These are phyloP conservation scores for Aspergillus uvarum DNA, from an alignment of 2,329 filamentous ascomycete species.

Conservation along the genomic window DNA sequence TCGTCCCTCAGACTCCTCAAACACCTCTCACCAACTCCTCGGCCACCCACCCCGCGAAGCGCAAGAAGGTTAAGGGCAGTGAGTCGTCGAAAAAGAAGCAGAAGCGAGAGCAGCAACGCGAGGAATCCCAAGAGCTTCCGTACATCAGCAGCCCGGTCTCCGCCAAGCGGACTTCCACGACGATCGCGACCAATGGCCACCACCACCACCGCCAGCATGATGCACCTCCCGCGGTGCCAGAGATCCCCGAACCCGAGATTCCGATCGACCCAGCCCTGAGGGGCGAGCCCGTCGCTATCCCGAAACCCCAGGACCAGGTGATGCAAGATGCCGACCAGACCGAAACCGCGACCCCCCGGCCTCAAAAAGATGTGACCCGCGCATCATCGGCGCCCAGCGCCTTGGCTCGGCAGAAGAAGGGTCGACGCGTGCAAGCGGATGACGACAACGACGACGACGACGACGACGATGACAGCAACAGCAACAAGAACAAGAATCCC, in stretches of 20 bases:
- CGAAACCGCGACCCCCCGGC: not conserved
- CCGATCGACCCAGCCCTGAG: not conserved
- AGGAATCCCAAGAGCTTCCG: not conserved
- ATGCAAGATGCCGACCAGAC: not conserved
- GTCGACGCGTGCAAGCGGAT: constrained; percentile 8
- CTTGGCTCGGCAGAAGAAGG: not conserved
- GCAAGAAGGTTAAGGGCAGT: constrained; percentile 23
- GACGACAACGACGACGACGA: not conserved
- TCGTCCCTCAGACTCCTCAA: not conserved
- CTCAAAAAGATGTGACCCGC: not conserved
- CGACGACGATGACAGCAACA: too few species aligned
- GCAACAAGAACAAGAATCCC: not conserved
- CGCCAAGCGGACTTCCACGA: not conserved
- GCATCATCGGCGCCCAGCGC: not conserved
- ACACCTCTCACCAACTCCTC: constrained; percentile 9
- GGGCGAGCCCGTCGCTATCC: not conserved
- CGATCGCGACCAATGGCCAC: not conserved
- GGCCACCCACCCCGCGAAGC: constrained; percentile 24
- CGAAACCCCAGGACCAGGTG: not conserved
- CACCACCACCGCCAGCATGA: not conserved
- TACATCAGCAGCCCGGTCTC: not conserved
- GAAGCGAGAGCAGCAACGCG: constrained; percentile 6
- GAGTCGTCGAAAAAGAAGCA: constrained; percentile 17
- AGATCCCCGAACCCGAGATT: not conserved
- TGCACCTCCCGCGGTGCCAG: not conserved